Evolutionary conservation across 164 flowering plant genomes (phyloP).

Genomic region (Brasenia schreberi): DNA sequence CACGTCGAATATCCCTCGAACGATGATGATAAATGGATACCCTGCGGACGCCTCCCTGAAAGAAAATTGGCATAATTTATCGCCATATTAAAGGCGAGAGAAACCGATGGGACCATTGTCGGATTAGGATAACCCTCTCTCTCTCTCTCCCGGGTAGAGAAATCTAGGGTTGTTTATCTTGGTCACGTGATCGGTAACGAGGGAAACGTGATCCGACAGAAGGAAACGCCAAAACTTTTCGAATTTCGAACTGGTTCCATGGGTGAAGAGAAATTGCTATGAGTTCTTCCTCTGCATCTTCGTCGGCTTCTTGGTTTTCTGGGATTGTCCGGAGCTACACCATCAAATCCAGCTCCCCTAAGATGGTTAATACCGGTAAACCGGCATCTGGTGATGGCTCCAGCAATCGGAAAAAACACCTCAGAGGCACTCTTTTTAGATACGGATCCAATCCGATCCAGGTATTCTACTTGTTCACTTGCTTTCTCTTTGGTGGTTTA

Average conservation of each 20-base stretch:
- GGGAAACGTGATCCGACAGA: background rate
- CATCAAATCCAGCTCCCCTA: constrained; percentile 18
- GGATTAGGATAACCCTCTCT: background rate
- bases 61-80: too few species aligned
- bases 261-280: constrained; percentile 1
- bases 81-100: too few species aligned
- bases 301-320: constrained; percentile 56
- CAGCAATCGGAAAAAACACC: constrained; percentile 44
- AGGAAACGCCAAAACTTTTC: background rate
- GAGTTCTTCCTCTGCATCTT: constrained; percentile 4
- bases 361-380: constrained; percentile 15
- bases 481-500: background rate
- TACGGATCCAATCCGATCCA: constrained; percentile 73
- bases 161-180: background rate
- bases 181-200: background rate
- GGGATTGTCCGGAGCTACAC: constrained; percentile 61
- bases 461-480: constrained; percentile 21
- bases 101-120: background rate
- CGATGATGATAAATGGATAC: too few species aligned
- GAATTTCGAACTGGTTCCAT: background rate
- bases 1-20: too few species aligned
- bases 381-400: constrained; percentile 12
- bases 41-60: too few species aligned
- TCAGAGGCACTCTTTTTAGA: constrained; percentile 69
- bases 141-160: background rate